A percentile compares a stretch with the other conserved stretches of the same genome.
Conservation (phyloP, 805 yeast species). For the Ogataea corticis region DNA sequence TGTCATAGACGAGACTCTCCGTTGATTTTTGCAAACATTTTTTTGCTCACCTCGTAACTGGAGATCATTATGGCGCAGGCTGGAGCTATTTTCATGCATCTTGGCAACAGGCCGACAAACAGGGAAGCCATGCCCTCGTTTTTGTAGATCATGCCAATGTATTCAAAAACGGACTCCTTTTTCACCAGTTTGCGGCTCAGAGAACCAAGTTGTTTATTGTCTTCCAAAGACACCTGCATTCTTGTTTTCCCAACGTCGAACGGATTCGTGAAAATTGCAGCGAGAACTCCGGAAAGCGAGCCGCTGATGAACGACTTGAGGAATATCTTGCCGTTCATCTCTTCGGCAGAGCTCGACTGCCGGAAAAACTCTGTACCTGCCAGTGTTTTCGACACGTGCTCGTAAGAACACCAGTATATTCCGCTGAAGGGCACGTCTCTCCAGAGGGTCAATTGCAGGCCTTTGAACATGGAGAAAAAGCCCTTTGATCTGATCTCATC, state of each 20-base stretch:
- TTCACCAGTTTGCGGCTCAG: conserved; percentile 10
- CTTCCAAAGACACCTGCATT: conserved; percentile 63
- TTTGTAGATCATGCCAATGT: conserved; percentile 58
- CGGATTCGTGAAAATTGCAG: conserved; percentile 88
- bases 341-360: conserved; percentile 9
- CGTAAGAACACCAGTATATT: conserved; percentile 90
- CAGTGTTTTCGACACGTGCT: conserved; percentile 40
- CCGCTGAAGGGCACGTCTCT: conserved; percentile 97
- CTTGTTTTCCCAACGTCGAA: conserved; percentile 97
- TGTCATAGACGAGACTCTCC: background rate
- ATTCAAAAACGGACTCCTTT: conserved; percentile 63
- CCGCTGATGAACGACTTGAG: conserved; percentile 76
- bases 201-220: conserved; percentile 15
- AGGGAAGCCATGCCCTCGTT: conserved; percentile 81
- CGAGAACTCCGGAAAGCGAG: conserved; percentile 77
- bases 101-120: conserved; percentile 84
- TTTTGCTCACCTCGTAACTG: conserved; percentile 86
- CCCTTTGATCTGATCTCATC: conserved; percentile 59
- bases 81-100: conserved; percentile 91
- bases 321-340: conserved; percentile 42
- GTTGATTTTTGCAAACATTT: conserved; percentile 39
- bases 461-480: conserved; percentile 68
- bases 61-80: conserved; percentile 99
- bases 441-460: conserved; percentile 87
- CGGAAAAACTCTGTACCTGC: conserved; percentile 26